Evolutionary conservation across 257 asterid genomes (phyloP), one percentile per base, ranked within the genome.

Genomic region (Avicennia marina): DNA sequence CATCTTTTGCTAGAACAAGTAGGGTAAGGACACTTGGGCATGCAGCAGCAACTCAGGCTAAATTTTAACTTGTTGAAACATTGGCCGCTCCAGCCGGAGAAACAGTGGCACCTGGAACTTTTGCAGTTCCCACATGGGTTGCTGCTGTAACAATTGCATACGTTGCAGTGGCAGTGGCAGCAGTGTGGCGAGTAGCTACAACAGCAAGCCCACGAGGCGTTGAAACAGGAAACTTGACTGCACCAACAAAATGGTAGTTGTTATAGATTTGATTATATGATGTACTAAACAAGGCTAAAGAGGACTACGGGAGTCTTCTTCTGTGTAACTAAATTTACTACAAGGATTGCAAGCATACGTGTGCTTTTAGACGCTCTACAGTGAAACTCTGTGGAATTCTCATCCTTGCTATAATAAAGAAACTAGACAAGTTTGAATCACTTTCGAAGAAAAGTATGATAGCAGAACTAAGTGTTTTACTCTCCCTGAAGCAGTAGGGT

Each of bases 191-290:
- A 29, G 50, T 74, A 73, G 42, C 69, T 47, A 22, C 70, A 60
- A 58, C 89, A 78, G 58, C 85, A 81, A 26, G 50, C 57, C 76
- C 87, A 77, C 1, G 94, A 81, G 11, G 77, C 25, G 39, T 50
- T 74, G 72, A 77, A 72, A 67, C 82, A 81, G 3, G 86, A 75
- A 8, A 58, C 12, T 59, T 80, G 80, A 39, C 95, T 80, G 82
- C 74, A 53, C 18, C n/a, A n/a, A n/a, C 56, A 43, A 61, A 52
- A 43, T 11, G 49, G 31, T 11, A 13, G n/a, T n/a, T 38, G 59
- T 54, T 27, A 68, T 11, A 36, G 16, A 49, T 0, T 2, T 0
- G 6, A 19, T n/a, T 11, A 19, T 19, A n/a, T 18, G 7, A 18
- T 40, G 45, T 8, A 40, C 20, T 40, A 40, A 15, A 13, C 2